These are phyloP conservation scores for Balakata baccata DNA, from an alignment of 345 rosid species.

Conservation along the genomic window DNA sequence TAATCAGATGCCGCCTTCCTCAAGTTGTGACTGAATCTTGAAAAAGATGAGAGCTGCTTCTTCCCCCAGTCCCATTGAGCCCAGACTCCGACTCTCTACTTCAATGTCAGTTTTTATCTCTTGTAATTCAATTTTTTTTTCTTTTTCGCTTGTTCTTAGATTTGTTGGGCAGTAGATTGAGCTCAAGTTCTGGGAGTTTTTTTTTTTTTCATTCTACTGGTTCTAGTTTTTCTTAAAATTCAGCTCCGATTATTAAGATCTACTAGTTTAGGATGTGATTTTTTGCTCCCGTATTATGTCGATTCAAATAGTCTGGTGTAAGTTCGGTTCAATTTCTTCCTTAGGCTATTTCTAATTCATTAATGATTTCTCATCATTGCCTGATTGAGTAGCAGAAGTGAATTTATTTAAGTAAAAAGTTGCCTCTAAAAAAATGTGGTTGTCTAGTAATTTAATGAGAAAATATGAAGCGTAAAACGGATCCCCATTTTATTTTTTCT, in stretches of 20 bases:
- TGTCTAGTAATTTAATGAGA: too few species aligned
- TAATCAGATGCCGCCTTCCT: background rate
- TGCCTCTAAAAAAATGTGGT: too few species aligned
- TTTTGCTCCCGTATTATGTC: background rate
- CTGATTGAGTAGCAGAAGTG: too few species aligned
- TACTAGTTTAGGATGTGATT: background rate
- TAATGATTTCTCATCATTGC: too few species aligned
- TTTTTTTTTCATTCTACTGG: background rate
- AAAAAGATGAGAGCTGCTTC: slow-evolving; percentile 21
- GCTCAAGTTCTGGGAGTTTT: background rate
- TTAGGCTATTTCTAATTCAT: too few species aligned
- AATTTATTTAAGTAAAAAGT: too few species aligned
- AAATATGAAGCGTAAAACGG: too few species aligned
- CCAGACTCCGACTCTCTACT: slow-evolving; percentile 51
- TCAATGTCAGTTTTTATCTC: slow-evolving; percentile 35
- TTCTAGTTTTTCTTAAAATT: too few species aligned
- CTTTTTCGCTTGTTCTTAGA: background rate
- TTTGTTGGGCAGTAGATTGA: background rate
- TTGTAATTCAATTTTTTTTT: background rate
- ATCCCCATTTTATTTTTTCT: too few species aligned
- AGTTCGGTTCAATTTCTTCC: background rate
- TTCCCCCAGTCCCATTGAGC: slow-evolving; percentile 48
- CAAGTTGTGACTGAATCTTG: background rate
- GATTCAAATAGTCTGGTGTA: background rate
- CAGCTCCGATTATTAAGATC: background rate